A percentile compares a stretch with the other conserved stretches of the same genome.
These are phyloP conservation scores for Suhomyces bolitotheri DNA, from an alignment of 1,139 yeast species.

Conservation along the genomic window DNA sequence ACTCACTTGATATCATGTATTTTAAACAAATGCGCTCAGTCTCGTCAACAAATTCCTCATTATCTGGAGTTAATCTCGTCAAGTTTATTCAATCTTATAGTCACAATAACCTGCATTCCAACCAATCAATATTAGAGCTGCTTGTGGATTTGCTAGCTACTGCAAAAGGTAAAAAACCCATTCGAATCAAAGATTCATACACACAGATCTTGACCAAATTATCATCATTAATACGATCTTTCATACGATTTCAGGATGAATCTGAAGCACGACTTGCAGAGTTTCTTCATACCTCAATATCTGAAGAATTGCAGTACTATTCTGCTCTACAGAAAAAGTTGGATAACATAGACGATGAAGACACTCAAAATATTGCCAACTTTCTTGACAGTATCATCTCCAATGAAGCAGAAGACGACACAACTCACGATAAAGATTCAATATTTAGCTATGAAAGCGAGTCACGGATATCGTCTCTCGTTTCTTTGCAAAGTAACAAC, in stretches of 20 bases:
- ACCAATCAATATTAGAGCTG: conserved; percentile 4
- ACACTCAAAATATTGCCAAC: conserved; percentile 26
- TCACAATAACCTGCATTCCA: conserved; percentile 2
- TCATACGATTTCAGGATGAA: conserved; percentile 22
- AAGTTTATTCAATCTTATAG: conserved; percentile 17
- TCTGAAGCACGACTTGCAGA: conserved; percentile 23
- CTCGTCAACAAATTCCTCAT: not conserved
- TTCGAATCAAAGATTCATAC: conserved; percentile 23
- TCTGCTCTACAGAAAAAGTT: conserved; percentile 20
- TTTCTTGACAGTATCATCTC: conserved; percentile 23
- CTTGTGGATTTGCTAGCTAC: conserved; percentile 16
- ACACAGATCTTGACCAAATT: conserved; percentile 21
- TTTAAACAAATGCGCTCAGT: not conserved
- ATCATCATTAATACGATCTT: conserved; percentile 23
- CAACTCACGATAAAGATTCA: conserved; percentile 16
- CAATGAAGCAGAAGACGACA: conserved; percentile 3
- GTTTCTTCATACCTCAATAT: conserved; percentile 24
- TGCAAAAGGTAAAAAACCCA: conserved; percentile 20
- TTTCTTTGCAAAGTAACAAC: conserved; percentile 8
- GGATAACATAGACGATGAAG: conserved; percentile 22
- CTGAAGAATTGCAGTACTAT: conserved; percentile 24
- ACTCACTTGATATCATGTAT: not conserved
- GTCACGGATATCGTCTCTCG: not conserved
- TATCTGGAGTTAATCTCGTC: conserved; percentile 16
- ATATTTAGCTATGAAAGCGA: conserved; percentile 25